phyloP scores from a whole-genome alignment of 129 eudicot species.

The Ambrosia trifida region DNA sequence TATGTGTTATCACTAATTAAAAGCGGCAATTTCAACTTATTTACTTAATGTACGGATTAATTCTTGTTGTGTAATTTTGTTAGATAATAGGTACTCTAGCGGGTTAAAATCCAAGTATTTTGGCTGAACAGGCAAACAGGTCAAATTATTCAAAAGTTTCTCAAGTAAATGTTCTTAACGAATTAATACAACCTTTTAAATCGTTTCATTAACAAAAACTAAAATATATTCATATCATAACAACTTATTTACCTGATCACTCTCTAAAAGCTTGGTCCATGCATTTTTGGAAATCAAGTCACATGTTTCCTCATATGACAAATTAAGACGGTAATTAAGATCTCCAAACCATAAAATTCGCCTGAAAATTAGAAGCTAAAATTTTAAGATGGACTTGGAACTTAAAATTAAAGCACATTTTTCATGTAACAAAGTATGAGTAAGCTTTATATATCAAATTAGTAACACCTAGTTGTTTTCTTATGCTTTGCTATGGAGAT shows the following conservation, averaged over 20 bases:
- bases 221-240: background rate
- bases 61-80: background rate
- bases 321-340: conserved; percentile 76
- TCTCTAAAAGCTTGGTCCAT: conserved; percentile 61
- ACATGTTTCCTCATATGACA: conserved; percentile 68
- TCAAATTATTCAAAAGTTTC: background rate
- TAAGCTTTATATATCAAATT: background rate
- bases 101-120: background rate
- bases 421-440: background rate
- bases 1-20: background rate
- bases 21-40: background rate
- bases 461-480: background rate
- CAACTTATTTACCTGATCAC: conserved; percentile 69
- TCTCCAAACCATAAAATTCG: conserved; percentile 87
- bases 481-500: too few relatives aligned
- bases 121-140: background rate
- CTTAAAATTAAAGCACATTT: background rate
- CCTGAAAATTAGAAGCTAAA: conserved; percentile 38
- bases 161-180: background rate
- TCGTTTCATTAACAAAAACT: background rate
- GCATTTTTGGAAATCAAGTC: conserved; percentile 70
- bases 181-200: background rate
- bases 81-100: background rate
- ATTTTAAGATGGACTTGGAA: background rate
- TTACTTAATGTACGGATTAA: background rate